Percentiles rank a stretch among this genome's conserved stretches.
Conservation (phyloP, 306 rosid species). For the Heteromeles arbutifolia region DNA sequence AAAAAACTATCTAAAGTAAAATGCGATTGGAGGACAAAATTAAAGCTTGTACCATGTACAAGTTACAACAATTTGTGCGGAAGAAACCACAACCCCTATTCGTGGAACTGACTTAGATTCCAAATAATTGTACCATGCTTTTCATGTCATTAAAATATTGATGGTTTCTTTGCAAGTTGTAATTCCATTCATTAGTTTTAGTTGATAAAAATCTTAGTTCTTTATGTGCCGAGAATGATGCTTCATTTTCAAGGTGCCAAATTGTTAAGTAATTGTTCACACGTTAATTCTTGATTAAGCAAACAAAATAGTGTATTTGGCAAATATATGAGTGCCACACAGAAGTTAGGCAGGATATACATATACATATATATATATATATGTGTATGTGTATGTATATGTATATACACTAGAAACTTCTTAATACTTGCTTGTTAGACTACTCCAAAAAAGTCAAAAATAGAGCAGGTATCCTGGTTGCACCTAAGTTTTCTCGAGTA, state of each 20-base stretch:
- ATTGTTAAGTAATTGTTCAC: not conserved
- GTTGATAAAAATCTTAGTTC: not conserved
- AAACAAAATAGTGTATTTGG: not conserved
- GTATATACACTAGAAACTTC: not conserved
- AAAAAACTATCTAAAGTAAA: too few relatives aligned
- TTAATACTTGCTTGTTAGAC: not conserved
- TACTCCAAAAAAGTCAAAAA: not conserved
- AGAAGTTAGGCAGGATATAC: not conserved
- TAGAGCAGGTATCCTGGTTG: not conserved
- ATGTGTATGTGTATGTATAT: not conserved
- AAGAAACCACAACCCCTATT: conserved; percentile 36
- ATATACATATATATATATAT: too few relatives aligned
- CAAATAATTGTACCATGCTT: conserved; percentile 18
- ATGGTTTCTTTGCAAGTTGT: conserved; percentile 33
- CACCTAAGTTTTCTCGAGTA: not conserved
- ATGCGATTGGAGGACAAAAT: not conserved
- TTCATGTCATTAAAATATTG: not conserved
- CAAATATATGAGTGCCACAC: not conserved
- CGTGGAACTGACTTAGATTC: conserved; percentile 30
- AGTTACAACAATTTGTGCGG: conserved; percentile 19
- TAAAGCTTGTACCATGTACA: not conserved
- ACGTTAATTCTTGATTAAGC: not conserved
- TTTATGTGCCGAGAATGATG: not conserved
- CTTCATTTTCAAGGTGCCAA: not conserved
- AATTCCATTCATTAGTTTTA: conserved; percentile 14